Conservation (phyloP, 1,139 yeast species). For the Pichia sp. region DNA sequence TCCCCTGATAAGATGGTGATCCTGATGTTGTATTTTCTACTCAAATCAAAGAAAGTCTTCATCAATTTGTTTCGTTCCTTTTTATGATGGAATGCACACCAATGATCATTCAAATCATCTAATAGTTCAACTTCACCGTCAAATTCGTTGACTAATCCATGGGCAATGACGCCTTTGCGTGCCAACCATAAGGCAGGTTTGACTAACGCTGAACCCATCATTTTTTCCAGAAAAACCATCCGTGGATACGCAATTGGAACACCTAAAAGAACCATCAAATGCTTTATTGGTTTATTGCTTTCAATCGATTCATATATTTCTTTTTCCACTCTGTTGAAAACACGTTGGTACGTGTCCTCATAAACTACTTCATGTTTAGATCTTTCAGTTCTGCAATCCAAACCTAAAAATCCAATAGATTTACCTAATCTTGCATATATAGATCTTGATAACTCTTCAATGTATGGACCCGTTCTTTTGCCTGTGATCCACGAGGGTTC, state of each 20-base stretch:
- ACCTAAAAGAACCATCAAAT: constrained; percentile 75
- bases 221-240: constrained; percentile 76
- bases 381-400: constrained; percentile 93
- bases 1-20: constrained; percentile 86
- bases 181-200: constrained; percentile 65
- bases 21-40: constrained; percentile 56
- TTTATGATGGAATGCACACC: constrained; percentile 80
- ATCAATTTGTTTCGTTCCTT: constrained; percentile 23
- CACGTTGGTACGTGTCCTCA: constrained; percentile 43
- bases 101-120: constrained; percentile 91
- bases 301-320: constrained; percentile 41
- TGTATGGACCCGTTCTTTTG: constrained; percentile 50
- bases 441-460: constrained; percentile 57
- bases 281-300: constrained; percentile 48
- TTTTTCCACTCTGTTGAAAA: constrained; percentile 50
- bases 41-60: constrained; percentile 26
- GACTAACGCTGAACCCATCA: constrained; percentile 55
- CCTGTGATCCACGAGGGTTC: constrained; percentile 59
- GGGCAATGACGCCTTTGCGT: constrained; percentile 53
- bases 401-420: constrained; percentile 61
- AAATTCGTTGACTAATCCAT: constrained; percentile 77
- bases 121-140: constrained; percentile 86
- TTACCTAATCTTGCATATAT: constrained; percentile 67
- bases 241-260: constrained; percentile 95
- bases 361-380: constrained; percentile 51